phyloP scores from a whole-genome alignment of 768 basidiomycete species.

The Leucocoprinus sp. region DNA sequence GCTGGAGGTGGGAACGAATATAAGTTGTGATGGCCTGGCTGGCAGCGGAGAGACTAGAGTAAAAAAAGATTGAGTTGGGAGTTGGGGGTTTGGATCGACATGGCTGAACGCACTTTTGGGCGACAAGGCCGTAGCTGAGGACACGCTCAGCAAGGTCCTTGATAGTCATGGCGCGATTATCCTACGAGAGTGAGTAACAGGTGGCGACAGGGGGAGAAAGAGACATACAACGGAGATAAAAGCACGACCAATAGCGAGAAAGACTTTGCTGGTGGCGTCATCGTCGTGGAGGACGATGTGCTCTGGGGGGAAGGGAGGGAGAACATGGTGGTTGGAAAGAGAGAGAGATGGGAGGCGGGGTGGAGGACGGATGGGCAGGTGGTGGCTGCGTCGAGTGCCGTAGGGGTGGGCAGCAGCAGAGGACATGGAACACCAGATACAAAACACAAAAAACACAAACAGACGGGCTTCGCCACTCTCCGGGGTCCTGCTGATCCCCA shows the following conservation, averaged over 20 bases:
- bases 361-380: constrained; percentile 47
- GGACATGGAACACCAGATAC: constrained; percentile 19
- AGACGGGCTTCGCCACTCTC: constrained; percentile 11
- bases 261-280: constrained; percentile 64
- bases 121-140: constrained; percentile 53
- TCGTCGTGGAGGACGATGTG: constrained; percentile 65
- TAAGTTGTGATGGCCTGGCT: constrained; percentile 81
- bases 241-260: constrained; percentile 63
- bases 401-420: constrained; percentile 25
- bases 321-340: constrained; percentile 4
- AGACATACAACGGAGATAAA: constrained; percentile 64
- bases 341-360: constrained; percentile 41
- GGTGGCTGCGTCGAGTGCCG: constrained; percentile 47
- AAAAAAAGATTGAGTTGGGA: constrained; percentile 8
- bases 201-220: constrained; percentile 10
- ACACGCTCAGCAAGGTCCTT: constrained; percentile 76
- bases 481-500: constrained; percentile 20
- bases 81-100: too few species aligned
- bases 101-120: constrained; percentile 69
- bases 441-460: constrained; percentile 17
- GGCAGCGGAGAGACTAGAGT: constrained; percentile 60
- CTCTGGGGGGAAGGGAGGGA: constrained; percentile 49
- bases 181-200: constrained; percentile 30
- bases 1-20: constrained; percentile 62
- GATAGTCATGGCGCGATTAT: constrained; percentile 80